Evolutionary conservation across 805 yeast genomes (phyloP), one percentile per base, ranked within the genome.

Genomic region (Candida succiphila): DNA sequence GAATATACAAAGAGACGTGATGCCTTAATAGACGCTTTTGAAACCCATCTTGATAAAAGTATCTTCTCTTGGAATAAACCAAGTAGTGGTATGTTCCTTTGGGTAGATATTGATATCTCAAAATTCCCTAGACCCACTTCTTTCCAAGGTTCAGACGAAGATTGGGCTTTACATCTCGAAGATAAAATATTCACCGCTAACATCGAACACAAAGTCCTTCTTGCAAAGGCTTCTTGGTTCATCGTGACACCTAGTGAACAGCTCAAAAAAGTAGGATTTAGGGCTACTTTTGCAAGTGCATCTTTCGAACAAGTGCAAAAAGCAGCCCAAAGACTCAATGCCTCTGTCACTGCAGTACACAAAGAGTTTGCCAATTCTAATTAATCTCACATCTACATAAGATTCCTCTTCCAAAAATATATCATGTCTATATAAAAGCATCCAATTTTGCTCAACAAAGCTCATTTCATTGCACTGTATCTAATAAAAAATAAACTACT

Each of bases 1-100:
- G 72, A 76, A 49, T 83, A 83, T 58, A 65, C 75, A 18, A 65
- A 58, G 34, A 75, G 87, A 54, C 69, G 88, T 48, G 76, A 77
- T 42, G 61, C 8, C 3, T 22, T 30, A 15, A 30, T 30, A 21
- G 17, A 30, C 12, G 64, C 75, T 0, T 58, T 84, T 25, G 56
- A 60, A 37, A 56, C 57, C 28, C 55, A 63, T 41, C 56, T 72
- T 42, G 73, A 81, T 1, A 39, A 48, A 28, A 65, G 68, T 30
- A 55, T 68, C 9, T 55, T 60, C 25, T 41, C 58, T 8, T 65
- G 56, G 53, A 58, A 63, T 22, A 63, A 66, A 3, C 69, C 69
- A 7, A 52, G 47, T 8, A 58, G 64, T 2, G 71, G 71, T 23
- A 65, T 65, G 70, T 65, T 65, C 37, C 51, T 65, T 37, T 59